Evolutionary conservation across 2,329 filamentous ascomycete species (phyloP), one percentile per base, ranked within the genome.

Genomic region (Colletotrichum plurivorum): DNA sequence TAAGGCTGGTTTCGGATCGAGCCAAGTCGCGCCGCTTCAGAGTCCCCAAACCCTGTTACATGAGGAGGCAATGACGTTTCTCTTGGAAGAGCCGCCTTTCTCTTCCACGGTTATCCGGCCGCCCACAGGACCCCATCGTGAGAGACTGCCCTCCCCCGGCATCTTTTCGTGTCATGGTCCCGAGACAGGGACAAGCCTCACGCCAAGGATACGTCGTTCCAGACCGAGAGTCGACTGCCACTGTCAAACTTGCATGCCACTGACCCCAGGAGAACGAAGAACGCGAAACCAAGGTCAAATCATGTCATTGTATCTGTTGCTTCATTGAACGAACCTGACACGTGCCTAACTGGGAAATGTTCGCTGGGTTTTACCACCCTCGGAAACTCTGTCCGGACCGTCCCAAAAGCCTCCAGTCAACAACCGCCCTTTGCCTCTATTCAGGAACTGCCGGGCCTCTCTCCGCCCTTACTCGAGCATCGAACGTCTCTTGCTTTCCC

Each of bases 1-100:
- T 65, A 65, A 61, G 61, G 48, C 61, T 65, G 48, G 54, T 65
- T 65, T 68, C 66, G 61, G 65, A 41, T 58, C 31, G 65, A 41
- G 54, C 12, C 27, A 59, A 31, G 48, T 54, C 45, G 62, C 51
- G 43, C 43, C 66, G 43, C 43, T 39, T 54, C 16, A 41, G 36
- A 36, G 1, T 10, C 31, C 54, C 61, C 45, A 54, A 56, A 60
- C 54, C 22, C 51, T 25, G 48, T 60, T 52, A 41, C 66, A 56
- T 49, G 6, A 20, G 43, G 3, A 49, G 10, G 46, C 18, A 52
- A 69, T 69, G 49, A 69, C 61, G 55, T 56, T 45, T 39, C 36
- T 46, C 27, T 36, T 36, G 1, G n/a, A 39, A 55, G 45, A 12
- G 27, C n/a, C 39, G 15, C 49, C 16, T 41, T 20, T 60, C 48